Evolutionary conservation across 23 red algal genomes (phyloP), one percentile per base, ranked within the genome.

Genomic region (Gracilariopsis chorda): DNA sequence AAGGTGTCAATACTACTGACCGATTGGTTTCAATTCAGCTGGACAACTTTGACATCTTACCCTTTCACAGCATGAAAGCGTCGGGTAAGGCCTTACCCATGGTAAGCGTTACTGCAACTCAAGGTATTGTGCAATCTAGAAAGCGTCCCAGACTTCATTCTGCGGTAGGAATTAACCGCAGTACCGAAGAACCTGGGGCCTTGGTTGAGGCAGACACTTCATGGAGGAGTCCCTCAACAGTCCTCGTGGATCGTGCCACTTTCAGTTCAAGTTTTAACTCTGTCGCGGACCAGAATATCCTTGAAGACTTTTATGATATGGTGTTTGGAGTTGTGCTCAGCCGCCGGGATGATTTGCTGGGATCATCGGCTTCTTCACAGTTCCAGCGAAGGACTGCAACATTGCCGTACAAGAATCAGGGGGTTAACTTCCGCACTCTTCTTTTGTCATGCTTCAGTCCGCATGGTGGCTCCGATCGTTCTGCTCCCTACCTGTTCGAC

Each of bases 1-100:
- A 77, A 1, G 35, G 6, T 30, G 45, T 77, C 9, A 49, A 29
- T 3, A n/a, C 51, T 48, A 3, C 2, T 4, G 12, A 77, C 24
- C 5, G n/a, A 3, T 1, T 77, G n/a, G 48, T 77, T 21, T 60
- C 29, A n/a, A 52, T 82, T 3, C 53, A 82, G 44, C 35, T 82
- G 1, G 55, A 82, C 55, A 82, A 82, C 78, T 82, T 82, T 55
- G 78, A 62, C 45, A 82, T 82, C 7, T 44, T 63, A 2, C 52
- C 78, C 13, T 20, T 63, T 5, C 49, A 82, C 53, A 63, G 53
- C 27, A 52, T 82, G 14, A 62, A 82, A 28, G 55, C 78, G 7
- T 27, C 20, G 1, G 52, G 78, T 2, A 82, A 82, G 32, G 16
- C 20, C 3, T 44, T 82, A 30, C 49, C 78, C 2, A 82, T 82